These are phyloP conservation scores for Primulina eburnea DNA, from an alignment of 257 asterid species.

Conservation along the genomic window DNA sequence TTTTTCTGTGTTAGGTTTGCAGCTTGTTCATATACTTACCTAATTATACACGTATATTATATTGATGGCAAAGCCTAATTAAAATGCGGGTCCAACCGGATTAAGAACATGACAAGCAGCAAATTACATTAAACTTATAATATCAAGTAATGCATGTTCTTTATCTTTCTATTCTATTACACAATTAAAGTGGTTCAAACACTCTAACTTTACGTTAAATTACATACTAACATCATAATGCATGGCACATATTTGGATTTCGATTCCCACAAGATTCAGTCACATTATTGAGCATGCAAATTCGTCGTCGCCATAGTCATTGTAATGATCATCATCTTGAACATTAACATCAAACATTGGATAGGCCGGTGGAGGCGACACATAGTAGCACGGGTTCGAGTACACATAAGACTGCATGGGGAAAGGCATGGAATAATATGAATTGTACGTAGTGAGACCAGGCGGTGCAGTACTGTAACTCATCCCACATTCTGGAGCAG, in stretches of 20 bases:
- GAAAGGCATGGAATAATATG: constrained; percentile 33
- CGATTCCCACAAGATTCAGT: constrained; percentile 12
- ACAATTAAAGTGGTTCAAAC: neutral
- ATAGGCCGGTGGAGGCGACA: constrained; percentile 25
- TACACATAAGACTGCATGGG: constrained; percentile 35
- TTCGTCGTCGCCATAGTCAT: constrained; percentile 28
- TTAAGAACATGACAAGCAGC: neutral
- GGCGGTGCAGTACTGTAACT: constrained; percentile 43
- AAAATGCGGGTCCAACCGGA: neutral
- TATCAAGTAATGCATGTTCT: neutral
- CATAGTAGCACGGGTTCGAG: constrained; percentile 24
- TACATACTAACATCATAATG: neutral
- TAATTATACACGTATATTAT: no score
- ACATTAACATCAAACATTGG: constrained; percentile 3
- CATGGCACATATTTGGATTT: constrained; percentile 7
- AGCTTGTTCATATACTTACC: no score
- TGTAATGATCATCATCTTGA: constrained; percentile 8
- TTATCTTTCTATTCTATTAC: neutral
- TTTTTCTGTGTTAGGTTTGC: no score
- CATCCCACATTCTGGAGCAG: constrained; percentile 50
- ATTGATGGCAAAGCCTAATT: no score
- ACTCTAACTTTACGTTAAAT: neutral
- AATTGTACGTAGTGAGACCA: constrained; percentile 26
- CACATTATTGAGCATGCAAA: constrained; percentile 39
- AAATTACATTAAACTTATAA: neutral